Conservation (phyloP, 345 rosid species). For the Lumnitzera littorea region DNA sequence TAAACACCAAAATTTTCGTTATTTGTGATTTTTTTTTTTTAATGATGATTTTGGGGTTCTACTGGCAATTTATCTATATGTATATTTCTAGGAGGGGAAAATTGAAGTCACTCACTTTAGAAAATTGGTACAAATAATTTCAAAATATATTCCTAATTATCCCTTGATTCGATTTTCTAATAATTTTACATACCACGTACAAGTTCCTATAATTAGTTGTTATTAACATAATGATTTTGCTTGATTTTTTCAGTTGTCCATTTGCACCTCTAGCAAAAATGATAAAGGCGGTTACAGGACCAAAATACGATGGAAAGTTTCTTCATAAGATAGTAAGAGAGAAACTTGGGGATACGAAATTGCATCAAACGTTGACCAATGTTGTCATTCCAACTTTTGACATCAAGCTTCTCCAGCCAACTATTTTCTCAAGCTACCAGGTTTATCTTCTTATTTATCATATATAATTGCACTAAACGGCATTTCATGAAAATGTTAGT, state of each 20-base stretch:
- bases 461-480: too few relatives aligned
- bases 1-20: too few relatives aligned
- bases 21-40: too few relatives aligned
- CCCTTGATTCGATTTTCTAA: too few relatives aligned
- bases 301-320: constrained; percentile 27
- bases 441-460: constrained; percentile 1
- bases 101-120: too few relatives aligned
- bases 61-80: too few relatives aligned
- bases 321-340: constrained; percentile 18
- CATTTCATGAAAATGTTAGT: background rate
- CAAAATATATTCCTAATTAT: too few relatives aligned
- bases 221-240: background rate
- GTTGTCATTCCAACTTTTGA: constrained; percentile 34
- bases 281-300: constrained; percentile 16
- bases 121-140: too few relatives aligned
- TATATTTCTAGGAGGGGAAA: too few relatives aligned
- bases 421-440: constrained; percentile 26
- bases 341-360: constrained; percentile 14
- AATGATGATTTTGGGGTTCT: too few relatives aligned
- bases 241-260: constrained; percentile 3
- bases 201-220: background rate
- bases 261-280: constrained; percentile 7
- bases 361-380: constrained; percentile 27
- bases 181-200: too few relatives aligned
- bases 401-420: constrained; percentile 28